Evolutionary conservation across 345 rosid genomes (phyloP), one percentile per base, ranked within the genome.

Genomic region (Linum lewisii): DNA sequence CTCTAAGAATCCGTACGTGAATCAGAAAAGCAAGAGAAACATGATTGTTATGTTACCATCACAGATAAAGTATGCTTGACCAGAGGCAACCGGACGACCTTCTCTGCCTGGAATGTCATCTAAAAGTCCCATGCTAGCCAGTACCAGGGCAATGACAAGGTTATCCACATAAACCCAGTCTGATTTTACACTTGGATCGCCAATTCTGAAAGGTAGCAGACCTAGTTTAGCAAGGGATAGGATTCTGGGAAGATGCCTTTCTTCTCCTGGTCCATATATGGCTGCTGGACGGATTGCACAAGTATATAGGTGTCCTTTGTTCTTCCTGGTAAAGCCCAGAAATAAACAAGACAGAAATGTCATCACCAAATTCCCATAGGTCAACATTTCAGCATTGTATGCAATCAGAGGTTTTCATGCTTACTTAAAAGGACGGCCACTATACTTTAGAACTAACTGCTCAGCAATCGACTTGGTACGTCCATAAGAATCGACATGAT

Each of bases 221-320:
- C 96, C 95, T 54, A 88, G 24, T 78, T 88, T 83, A 0, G 89
- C 86, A 49, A 81, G 67, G 37, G 81, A 79, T 59, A 92, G 61
- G 51, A 92, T 84, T 76, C 98, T 83, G 20, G 95, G 98, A 61
- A 92, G 71, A 73, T 84, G 98, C 51, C 98, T 78, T 64, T 88
- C 96, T 79, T 92, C 96, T 2, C 98, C 95, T 0, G 88, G 98
- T 62, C 96, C 96, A 62, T 92, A 88, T 29, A 92, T 84, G 55
- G 98, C 96, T 56, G 98, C 96, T 32, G 96, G 95, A 59, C 96
- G 96, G 36, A 92, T 55, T 0, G 90, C 93, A 73, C 95, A 88
- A 0, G 98, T 84, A 59, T 83, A 84, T 51, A 88, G 74, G 58
- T 69, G 54, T 57, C 82, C 81, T 19, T 84, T 77, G 2, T 74